phyloP scores from a whole-genome alignment of 208 protist species.

The Acanthamoeba lugdunensis region DNA sequence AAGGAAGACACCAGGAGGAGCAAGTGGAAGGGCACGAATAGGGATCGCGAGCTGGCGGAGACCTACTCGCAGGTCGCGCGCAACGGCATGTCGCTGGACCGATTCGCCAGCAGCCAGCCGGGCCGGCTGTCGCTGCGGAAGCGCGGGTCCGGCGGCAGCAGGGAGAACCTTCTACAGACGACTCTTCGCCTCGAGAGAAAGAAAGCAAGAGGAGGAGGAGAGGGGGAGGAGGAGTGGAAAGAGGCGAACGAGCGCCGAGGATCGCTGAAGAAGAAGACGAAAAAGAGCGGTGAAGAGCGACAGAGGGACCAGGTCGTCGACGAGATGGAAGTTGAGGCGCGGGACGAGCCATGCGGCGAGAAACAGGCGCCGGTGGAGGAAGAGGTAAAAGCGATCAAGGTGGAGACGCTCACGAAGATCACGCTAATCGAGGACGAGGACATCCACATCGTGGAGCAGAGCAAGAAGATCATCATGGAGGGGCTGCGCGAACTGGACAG shows the following conservation, averaged over 20 bases:
- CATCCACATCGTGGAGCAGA: constrained; percentile 1
- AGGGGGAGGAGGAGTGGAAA: background rate
- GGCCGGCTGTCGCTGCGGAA: background rate
- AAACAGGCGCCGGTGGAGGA: background rate
- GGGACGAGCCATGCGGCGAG: background rate
- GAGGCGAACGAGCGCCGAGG: background rate
- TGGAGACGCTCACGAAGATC: constrained; percentile 16
- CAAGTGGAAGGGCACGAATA: background rate
- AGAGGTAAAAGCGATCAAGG: background rate
- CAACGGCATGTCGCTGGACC: background rate
- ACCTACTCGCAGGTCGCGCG: background rate
- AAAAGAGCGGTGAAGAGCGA: background rate
- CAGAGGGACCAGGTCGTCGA: background rate
- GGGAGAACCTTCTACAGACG: background rate
- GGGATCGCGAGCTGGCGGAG: background rate
- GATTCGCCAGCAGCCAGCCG: background rate
- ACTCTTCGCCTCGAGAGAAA: background rate
- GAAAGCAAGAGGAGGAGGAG: background rate
- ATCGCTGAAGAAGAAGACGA: background rate
- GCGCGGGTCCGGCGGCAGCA: background rate
- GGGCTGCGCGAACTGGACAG: constrained; percentile 3
- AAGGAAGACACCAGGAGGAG: background rate
- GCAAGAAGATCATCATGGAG: background rate
- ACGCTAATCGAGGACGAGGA: constrained; percentile 1
- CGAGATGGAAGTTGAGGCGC: too few relatives aligned